phyloP scores from a whole-genome alignment of 2,329 filamentous ascomycete genomes.

The Ophioceras dolichostomum region DNA sequence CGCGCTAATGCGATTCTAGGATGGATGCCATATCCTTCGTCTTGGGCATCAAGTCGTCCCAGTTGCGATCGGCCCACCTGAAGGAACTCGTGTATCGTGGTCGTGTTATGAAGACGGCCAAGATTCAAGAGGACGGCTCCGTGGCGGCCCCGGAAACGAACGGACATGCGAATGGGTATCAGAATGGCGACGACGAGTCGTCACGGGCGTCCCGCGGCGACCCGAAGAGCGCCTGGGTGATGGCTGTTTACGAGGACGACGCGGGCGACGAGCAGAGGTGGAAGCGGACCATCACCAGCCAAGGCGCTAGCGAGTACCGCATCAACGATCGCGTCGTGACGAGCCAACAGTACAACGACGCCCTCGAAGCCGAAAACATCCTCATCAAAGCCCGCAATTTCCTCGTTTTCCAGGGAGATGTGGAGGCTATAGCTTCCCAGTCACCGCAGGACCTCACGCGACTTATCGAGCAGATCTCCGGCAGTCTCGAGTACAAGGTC shows the following conservation, averaged over 20 bases:
- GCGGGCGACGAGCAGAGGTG: conserved; percentile 89
- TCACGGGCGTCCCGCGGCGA: conserved; percentile 63
- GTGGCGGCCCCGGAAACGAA: conserved; percentile 45
- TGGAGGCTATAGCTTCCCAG: conserved; percentile 92
- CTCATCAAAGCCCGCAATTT: conserved; percentile 97
- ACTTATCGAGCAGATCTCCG: conserved; percentile 94
- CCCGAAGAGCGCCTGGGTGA: conserved; percentile 94
- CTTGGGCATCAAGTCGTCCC: conserved; percentile 96
- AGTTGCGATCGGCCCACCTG: conserved; percentile 84
- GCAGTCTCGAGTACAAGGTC: conserved; percentile 84
- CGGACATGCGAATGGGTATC: conserved; percentile 48
- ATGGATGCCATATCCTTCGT: conserved; percentile 99
- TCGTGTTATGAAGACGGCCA: conserved; percentile 81
- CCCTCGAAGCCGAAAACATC: conserved; percentile 87
- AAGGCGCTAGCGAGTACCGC: conserved; percentile 85
- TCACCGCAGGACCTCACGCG: conserved; percentile 87
- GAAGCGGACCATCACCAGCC: conserved; percentile 87
- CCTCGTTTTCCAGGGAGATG: conserved; percentile 94
- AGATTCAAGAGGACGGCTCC: conserved; percentile 85
- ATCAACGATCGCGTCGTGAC: conserved; percentile 89
- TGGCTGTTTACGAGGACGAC: conserved; percentile 98
- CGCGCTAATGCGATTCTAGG: conserved; percentile 30
- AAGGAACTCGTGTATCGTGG: conserved; percentile 94
- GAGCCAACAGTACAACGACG: conserved; percentile 85
- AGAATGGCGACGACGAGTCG: conserved; percentile 46